Evolutionary conservation across 1,284 basidiomycete genomes (phyloP).

Genomic region (Ganoderma lucidum): DNA sequence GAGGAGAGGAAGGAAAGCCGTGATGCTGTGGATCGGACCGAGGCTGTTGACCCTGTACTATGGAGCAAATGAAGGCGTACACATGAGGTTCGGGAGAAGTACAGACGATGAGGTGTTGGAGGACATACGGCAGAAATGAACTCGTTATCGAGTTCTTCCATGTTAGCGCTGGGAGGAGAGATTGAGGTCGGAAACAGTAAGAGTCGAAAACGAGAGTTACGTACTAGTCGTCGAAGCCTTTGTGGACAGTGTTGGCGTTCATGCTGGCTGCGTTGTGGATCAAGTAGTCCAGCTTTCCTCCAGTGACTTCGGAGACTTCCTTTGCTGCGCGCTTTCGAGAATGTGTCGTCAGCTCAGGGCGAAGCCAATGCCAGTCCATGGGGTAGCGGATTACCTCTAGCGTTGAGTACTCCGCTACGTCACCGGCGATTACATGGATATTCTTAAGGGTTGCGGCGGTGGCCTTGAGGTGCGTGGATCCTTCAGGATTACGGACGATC

Average conservation of each 20-base stretch:
- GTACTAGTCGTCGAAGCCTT: constrained; percentile 22
- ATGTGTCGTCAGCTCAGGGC: background rate
- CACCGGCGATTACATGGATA: constrained; percentile 38
- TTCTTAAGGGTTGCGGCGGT: constrained; percentile 33
- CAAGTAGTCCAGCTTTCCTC: constrained; percentile 19
- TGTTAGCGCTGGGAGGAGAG: constrained; percentile 7
- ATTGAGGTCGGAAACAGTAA: background rate
- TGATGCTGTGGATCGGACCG: constrained; percentile 47
- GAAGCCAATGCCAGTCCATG: background rate
- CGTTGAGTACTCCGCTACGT: constrained; percentile 34
- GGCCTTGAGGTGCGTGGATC: constrained; percentile 26
- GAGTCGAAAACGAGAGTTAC: background rate
- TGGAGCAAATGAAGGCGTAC: no score
- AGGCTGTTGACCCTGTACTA: constrained; percentile 48
- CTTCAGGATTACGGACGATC: constrained; percentile 33
- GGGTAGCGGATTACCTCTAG: constrained; percentile 30
- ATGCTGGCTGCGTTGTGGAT: constrained; percentile 24
- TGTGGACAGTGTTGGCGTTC: constrained; percentile 1
- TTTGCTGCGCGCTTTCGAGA: constrained; percentile 14
- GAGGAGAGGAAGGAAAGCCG: constrained; percentile 49
- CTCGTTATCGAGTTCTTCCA: constrained; percentile 37
- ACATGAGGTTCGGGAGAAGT: background rate
- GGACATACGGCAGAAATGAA: constrained; percentile 22
- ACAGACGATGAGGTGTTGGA: background rate
- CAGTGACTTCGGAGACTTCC: constrained; percentile 14